Evolutionary conservation across 192 early-diverging fungal genomes (phyloP), one percentile per base, ranked within the genome.

Genomic region (Coemansia sp.): DNA sequence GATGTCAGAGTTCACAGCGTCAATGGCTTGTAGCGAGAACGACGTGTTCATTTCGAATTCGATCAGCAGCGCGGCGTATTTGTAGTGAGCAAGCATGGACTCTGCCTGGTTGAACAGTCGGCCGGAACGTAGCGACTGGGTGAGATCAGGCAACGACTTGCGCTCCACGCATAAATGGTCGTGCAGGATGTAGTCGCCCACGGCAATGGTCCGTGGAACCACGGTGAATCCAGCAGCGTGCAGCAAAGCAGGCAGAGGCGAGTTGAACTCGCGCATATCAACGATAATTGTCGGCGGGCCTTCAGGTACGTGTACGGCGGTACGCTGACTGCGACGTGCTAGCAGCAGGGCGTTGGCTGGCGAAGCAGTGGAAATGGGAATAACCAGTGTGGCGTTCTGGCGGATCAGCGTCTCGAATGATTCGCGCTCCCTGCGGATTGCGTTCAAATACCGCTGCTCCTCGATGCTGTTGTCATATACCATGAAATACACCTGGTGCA

Each of bases 381-480:
- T 74, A 5, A 81, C 83, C 61, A 81, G 74, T 73, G 89, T 91
- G 36, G 91, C 89, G 79, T 97, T 97, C 63, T 95, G 92, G 17
- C 85, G 66, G 62, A 99, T 97, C 40, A 99, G 67, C 46, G 86
- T 90, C 71, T 98, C 96, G 84, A 99, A 99, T 0, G 97, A 87
- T 60, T 94, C 89, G 70, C 96, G 96, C 73, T 99, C 97, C 43
- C 86, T 86, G 20, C 97, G 82, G 64, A 99, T 88, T 0, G 82
- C 74, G 24, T 90, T 91, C 37, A 99, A 71, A 64, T 95, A 99
- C 27, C 86, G 77, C 76, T 98, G 96, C 76, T 98, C 97, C 74
- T 99, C 96, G 1, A 96, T 87, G 8, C 93, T 95, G 75, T 96
- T 93, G 56, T 96, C 92, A 71, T 99, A 98, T 1, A 96, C 85